Conservation (phyloP, 2,329 filamentous ascomycete genomes). For the Mycosphaerella arachidis region DNA sequence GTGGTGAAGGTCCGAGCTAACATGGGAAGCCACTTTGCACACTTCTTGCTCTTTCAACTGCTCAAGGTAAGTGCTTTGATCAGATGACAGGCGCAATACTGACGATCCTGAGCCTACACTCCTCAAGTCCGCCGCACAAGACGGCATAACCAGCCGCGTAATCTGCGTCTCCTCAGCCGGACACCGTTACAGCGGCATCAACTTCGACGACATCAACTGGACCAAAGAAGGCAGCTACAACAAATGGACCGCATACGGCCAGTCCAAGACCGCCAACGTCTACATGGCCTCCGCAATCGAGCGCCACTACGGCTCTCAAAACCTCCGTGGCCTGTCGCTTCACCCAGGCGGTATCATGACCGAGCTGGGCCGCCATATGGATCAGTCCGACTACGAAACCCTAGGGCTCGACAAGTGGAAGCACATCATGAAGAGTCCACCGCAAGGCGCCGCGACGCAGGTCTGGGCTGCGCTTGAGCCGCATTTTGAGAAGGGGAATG, state of each 20-base stretch:
- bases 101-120: slow-evolving; percentile 36
- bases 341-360: slow-evolving; percentile 45
- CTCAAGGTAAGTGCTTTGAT: slow-evolving; percentile 33
- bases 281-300: slow-evolving; percentile 51
- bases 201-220: slow-evolving; percentile 41
- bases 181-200: slow-evolving; percentile 36
- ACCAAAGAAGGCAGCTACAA: slow-evolving; percentile 30
- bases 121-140: slow-evolving; percentile 35
- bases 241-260: slow-evolving; percentile 42
- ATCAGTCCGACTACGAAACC: slow-evolving; percentile 11
- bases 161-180: slow-evolving; percentile 43
- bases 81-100: background rate
- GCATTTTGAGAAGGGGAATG: slow-evolving; percentile 43
- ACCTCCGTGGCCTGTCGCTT: slow-evolving; percentile 43
- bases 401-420: slow-evolving; percentile 17
- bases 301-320: slow-evolving; percentile 42
- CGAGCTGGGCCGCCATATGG: slow-evolving; percentile 19
- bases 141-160: slow-evolving; percentile 44
- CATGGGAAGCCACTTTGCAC: slow-evolving; percentile 51
- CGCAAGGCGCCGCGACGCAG: slow-evolving; percentile 48
- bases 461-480: slow-evolving; percentile 43
- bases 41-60: slow-evolving; percentile 53
- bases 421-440: slow-evolving; percentile 29
- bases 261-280: slow-evolving; percentile 50
- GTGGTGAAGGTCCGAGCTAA: slow-evolving; percentile 29